Conservation (phyloP, 305 asterid genomes). For the Solanum aculeatissimum region DNA sequence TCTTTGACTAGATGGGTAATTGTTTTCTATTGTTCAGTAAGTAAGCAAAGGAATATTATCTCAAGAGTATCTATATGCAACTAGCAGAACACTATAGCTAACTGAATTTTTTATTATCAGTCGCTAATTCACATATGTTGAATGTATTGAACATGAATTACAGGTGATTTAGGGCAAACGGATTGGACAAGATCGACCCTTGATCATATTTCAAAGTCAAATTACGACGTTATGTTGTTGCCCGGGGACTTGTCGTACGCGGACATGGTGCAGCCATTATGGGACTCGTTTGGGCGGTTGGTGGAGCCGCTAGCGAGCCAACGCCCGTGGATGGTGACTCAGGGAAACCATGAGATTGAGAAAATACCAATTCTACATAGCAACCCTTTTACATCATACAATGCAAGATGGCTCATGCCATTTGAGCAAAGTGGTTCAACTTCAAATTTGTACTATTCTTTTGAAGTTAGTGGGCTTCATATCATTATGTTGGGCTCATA, state of each 20-base stretch:
- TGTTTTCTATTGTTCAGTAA: too few species aligned
- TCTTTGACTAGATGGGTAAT: too few species aligned
- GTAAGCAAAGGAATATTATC: too few species aligned
- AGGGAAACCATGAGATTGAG: conserved; percentile 82
- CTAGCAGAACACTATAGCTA: too few species aligned
- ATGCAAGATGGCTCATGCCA: conserved; percentile 83
- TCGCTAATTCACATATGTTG: too few species aligned
- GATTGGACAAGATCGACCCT: conserved; percentile 77
- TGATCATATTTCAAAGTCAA: conserved; percentile 38
- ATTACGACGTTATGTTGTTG: conserved; percentile 49
- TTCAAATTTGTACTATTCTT: conserved; percentile 70
- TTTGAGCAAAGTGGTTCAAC: conserved; percentile 45
- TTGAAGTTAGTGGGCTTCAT: conserved; percentile 56
- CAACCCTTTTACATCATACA: conserved; percentile 48
- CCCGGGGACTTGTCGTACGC: conserved; percentile 88
- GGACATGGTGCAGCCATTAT: conserved; percentile 42
- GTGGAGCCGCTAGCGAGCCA: conserved; percentile 63
- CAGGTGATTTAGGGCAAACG: conserved; percentile 92
- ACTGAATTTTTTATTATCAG: too few species aligned
- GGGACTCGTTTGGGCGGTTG: conserved; percentile 79
- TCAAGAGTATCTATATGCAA: too few species aligned
- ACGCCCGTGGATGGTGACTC: conserved; percentile 88
- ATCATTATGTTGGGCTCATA: conserved; percentile 75
- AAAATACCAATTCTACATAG: conserved; percentile 32
- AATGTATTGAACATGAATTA: not conserved